Evolutionary conservation across 257 asterid species (phyloP).

Genomic region (Eustoma russellianum): DNA sequence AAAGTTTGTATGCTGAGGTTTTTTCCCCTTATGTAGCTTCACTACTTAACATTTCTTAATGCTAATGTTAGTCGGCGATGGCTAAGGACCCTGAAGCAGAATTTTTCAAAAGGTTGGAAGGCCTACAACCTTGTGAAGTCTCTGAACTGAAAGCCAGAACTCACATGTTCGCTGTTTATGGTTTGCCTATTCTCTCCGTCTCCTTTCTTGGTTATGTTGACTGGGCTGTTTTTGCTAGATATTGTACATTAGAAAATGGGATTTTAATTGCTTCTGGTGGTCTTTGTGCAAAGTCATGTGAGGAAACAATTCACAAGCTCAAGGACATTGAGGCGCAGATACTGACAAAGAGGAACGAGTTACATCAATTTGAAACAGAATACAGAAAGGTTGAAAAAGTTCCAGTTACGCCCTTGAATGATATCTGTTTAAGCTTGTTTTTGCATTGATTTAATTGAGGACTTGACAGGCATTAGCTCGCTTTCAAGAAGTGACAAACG

Average conservation of each 20-base stretch:
- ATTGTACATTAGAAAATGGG: background rate
- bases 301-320: constrained; percentile 75
- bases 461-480: constrained; percentile 82
- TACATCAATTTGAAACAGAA: constrained; percentile 93
- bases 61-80: constrained; percentile 36
- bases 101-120: constrained; percentile 93
- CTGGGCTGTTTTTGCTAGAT: constrained; percentile 6
- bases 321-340: constrained; percentile 89
- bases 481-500: constrained; percentile 91
- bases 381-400: constrained; percentile 64
- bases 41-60: background rate
- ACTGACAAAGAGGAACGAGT: constrained; percentile 88
- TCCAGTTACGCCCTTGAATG: background rate
- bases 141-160: constrained; percentile 95
- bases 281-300: constrained; percentile 85
- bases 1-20: too few species aligned
- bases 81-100: constrained; percentile 99
- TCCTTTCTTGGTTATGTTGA: constrained; percentile 14
- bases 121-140: constrained; percentile 99
- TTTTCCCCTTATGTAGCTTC: background rate
- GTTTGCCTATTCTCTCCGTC: constrained; percentile 36
- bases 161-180: constrained; percentile 98
- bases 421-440: background rate
- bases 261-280: constrained; percentile 8
- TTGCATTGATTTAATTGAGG: constrained; percentile 2